Evolutionary conservation across 2,329 filamentous ascomycete species (phyloP), one percentile per base, ranked within the genome.

Genomic region (Phaeosphaeriaceae sp.): DNA sequence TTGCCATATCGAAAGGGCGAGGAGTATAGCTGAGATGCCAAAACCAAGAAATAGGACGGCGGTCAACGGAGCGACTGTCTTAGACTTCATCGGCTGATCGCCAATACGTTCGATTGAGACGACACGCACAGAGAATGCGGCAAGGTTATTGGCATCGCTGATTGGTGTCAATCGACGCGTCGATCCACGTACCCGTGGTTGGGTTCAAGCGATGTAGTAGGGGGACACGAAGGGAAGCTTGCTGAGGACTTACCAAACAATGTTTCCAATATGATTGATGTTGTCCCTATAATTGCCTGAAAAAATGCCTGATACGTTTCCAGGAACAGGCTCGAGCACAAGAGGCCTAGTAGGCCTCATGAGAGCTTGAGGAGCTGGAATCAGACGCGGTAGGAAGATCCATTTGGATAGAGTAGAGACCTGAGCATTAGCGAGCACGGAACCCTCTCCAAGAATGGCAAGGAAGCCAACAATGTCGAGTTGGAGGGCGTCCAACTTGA

Each of bases 401-500:
- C 79, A 76, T 61, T 64, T 71, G 9, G 79, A 81, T 4, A 81
- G 70, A 0, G 78, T 78, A 4, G 77, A 74, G 17, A 81, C 77
- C 60, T 81, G 77, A 15, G 79, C 77, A 54, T 79, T 80, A 34
- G 77, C 75, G 6, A 77, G 67, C 17, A 81, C 74, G 39, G 75
- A 79, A 67, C 78, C 77, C 64, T 81, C 79, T 37, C 79, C 79
- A 21, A 81, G 66, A 53, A 82, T 78, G 48, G 79, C 79, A n/a
- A 82, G 76, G 61, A 81, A 81, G 63, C 80, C 80, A 50, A 83
- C 80, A 39, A 82, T 81, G 58, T 83, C 80, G 39, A 82, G 75
- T 57, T 82, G 79, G 42, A 82, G 73, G 41, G 74, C 63, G 9
- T 68, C 53, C 18, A 76, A 60, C 9, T 55, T 44, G 28, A 47